phyloP scores from a whole-genome alignment of 73 alveolate genomes.

The Tetrahymena thermophila region DNA sequence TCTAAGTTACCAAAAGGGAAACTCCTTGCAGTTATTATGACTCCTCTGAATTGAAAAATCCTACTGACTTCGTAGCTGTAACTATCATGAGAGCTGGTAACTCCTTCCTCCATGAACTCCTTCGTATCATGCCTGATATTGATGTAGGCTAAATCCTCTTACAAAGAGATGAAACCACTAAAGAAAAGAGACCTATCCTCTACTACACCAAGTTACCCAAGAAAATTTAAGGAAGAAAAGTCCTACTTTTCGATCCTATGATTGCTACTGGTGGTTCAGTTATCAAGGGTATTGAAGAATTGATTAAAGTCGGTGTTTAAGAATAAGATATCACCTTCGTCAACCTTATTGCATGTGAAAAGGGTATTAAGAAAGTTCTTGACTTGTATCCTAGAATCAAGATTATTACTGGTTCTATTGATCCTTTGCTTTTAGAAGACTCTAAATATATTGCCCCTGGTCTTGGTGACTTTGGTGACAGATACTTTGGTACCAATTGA shows the following conservation, averaged over 20 bases:
- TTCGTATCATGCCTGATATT: conserved; percentile 56
- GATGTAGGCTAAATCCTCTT: conserved; percentile 64
- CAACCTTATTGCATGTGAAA: conserved; percentile 63
- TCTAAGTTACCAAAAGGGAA: conserved; percentile 14
- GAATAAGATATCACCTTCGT: conserved; percentile 68
- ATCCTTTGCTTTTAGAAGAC: conserved; percentile 56
- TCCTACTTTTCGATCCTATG: conserved; percentile 78
- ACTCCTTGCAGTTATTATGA: conserved; percentile 60
- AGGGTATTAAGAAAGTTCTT: conserved; percentile 50
- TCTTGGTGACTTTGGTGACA: conserved; percentile 83
- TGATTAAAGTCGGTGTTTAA: conserved; percentile 55
- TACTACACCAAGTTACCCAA: conserved; percentile 68
- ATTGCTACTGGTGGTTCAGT: conserved; percentile 80
- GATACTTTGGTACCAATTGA: conserved; percentile 55
- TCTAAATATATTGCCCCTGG: conserved; percentile 74
- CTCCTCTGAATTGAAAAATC: conserved; percentile 40
- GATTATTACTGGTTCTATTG: conserved; percentile 66
- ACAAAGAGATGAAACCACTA: conserved; percentile 64
- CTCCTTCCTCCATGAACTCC: conserved; percentile 54
- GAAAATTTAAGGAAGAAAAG: conserved; percentile 45
- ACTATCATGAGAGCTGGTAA: conserved; percentile 80
- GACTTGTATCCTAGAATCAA: conserved; percentile 51
- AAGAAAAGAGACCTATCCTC: conserved; percentile 44
- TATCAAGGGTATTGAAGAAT: conserved; percentile 42
- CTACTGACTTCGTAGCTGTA: conserved; percentile 49